A percentile compares a stretch with the other conserved stretches of the same genome.
Evolutionary conservation across 2,329 filamentous ascomycete species (phyloP).

Genomic region (Drechslera avenae): DNA sequence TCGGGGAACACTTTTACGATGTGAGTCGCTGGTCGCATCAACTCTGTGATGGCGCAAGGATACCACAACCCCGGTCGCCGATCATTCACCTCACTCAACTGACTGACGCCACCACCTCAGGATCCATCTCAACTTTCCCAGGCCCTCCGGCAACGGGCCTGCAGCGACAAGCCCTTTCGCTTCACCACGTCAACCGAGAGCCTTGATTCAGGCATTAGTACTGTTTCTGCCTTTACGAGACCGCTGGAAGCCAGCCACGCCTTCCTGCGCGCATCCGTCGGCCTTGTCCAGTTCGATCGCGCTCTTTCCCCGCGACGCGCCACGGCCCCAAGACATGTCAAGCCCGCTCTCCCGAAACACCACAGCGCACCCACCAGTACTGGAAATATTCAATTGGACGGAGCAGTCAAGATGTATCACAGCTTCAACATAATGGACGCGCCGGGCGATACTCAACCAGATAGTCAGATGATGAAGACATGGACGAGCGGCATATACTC

Average conservation of each 20-base stretch:
- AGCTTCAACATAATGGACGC: conserved; percentile 49
- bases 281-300: conserved; percentile 17
- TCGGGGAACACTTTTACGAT: conserved; percentile 40
- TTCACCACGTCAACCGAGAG: conserved; percentile 36
- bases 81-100: conserved; percentile 32
- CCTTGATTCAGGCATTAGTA: conserved; percentile 12
- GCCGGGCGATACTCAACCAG: conserved; percentile 54
- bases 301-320: conserved; percentile 38
- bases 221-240: conserved; percentile 14
- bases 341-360: conserved; percentile 33
- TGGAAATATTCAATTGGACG: conserved; percentile 23
- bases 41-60: conserved; percentile 17
- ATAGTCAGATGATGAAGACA: conserved; percentile 53
- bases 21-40: conserved; percentile 35
- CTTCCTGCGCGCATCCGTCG: conserved; percentile 22
- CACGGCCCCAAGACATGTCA: conserved; percentile 35
- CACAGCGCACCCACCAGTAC: conserved; percentile 40
- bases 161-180: conserved; percentile 26
- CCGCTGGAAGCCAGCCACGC: conserved; percentile 9
- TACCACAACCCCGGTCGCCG: conserved; percentile 32
- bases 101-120: conserved; percentile 31
- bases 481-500: conserved; percentile 41
- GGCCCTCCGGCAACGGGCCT: conserved; percentile 43
- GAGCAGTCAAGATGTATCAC: conserved; percentile 34
- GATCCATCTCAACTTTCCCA: conserved; percentile 47